Base-by-base conservation (phyloP, 371 early-diverging fungal genomes). In the Mortierella sp. region DNA sequence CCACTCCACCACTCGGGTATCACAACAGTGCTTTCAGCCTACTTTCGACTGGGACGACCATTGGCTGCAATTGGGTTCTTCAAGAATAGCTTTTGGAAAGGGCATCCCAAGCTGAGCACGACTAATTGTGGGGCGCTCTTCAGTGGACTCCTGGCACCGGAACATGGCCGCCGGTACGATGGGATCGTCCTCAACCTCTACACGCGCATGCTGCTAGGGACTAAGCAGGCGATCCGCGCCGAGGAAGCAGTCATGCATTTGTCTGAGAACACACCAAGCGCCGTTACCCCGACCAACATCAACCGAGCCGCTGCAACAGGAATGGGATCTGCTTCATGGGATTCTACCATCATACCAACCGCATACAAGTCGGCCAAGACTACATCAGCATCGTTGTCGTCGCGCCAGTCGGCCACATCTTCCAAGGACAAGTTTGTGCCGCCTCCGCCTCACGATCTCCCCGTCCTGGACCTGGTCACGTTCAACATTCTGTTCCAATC, bases 31-130 rank as follows among this genome's bases (percentile, higher is more conserved):
- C 67, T 85, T 8, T 75, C 85, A 28, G 85, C 81, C 13, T 85
- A 85, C 64, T 85, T 78, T 61, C 75, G 81, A 53, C 59, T 85
- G 72, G 85, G 85, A 54, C 78, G 85, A n/a, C 85, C 85, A 0
- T 31, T 75, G n/a, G 85, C 81, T 2, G 85, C 85, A 48, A 85
- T 85, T 37, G 85, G 81, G 72, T 85, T 80, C 55, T 85, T 85
- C 77, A 81, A 78, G 71, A 67, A 73, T 48, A 81, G 76, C 34
- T 67, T 75, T 26, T 81, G 85, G 81, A 67, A 70, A 6, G 69
- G 48, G 2, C 73, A 76, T 0, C 78, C 79, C 24, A 81, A 73
- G 55, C 54, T 85, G 67, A 85, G 67, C 69, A 78, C 85, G 51
- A 75, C 81, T 59, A 85, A 78, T 69, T 85, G 85, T 54, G 85